phyloP scores from a whole-genome alignment of 2,329 filamentous ascomycete species.

The Setomelanomma holmii region DNA sequence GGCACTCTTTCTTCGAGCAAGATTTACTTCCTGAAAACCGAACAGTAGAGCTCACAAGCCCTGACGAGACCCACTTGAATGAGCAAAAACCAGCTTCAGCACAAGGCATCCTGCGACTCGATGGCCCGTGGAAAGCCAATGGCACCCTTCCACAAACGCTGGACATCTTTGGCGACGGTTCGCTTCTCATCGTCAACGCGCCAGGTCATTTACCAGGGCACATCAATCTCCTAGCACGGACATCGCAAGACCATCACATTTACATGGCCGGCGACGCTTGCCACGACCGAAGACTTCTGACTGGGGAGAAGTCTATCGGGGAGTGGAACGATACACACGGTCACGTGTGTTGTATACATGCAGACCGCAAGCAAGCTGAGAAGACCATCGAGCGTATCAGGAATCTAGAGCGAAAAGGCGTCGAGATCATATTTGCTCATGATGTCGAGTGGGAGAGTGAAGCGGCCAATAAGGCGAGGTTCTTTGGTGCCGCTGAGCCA shows the following conservation, averaged over 20 bases:
- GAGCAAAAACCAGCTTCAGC: not conserved
- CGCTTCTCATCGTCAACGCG: constrained; percentile 57
- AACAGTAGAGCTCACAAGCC: constrained; percentile 55
- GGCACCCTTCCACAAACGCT: constrained; percentile 54
- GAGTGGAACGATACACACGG: constrained; percentile 58
- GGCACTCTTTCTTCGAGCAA: constrained; percentile 52
- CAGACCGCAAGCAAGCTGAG: constrained; percentile 55
- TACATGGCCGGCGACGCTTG: constrained; percentile 63
- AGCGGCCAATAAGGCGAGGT: constrained; percentile 39
- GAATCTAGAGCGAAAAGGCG: constrained; percentile 48
- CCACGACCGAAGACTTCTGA: constrained; percentile 61
- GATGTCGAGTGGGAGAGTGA: constrained; percentile 58
- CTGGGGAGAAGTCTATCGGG: constrained; percentile 61
- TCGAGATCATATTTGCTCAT: constrained; percentile 62
- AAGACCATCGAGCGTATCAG: constrained; percentile 54
- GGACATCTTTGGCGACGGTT: constrained; percentile 59
- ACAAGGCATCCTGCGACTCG: constrained; percentile 16
- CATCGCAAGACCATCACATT: constrained; percentile 49
- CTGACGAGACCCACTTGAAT: not conserved
- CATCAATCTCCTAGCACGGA: constrained; percentile 58
- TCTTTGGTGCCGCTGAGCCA: constrained; percentile 28
- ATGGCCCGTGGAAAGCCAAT: constrained; percentile 52
- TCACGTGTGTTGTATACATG: constrained; percentile 59
- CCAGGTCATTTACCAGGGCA: constrained; percentile 63
- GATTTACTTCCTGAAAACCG: constrained; percentile 53